These are phyloP conservation scores for Mollisiaceae sp. DNA, from an alignment of 2,329 filamentous ascomycete species.

Conservation along the genomic window DNA sequence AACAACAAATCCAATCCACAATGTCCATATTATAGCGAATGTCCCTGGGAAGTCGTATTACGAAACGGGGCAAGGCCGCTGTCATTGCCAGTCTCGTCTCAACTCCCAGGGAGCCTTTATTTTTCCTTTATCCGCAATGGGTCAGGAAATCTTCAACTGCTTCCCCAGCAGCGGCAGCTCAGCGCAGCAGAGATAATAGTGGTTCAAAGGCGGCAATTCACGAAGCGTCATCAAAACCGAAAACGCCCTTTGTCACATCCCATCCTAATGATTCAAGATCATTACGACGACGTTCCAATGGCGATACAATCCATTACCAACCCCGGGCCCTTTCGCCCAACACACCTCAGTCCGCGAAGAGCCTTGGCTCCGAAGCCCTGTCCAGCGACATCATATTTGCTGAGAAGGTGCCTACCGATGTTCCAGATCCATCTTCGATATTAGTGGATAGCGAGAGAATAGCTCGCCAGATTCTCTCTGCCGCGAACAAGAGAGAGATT, in stretches of 20 bases:
- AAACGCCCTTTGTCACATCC: background rate
- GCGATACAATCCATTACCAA: background rate
- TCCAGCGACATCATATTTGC: background rate
- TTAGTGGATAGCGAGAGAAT: background rate
- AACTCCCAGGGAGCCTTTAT: conserved; percentile 48
- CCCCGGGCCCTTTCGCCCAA: background rate
- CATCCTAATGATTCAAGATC: background rate
- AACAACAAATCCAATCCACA: conserved; percentile 18
- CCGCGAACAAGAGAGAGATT: conserved; percentile 2
- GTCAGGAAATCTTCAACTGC: conserved; percentile 38
- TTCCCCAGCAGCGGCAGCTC: conserved; percentile 7
- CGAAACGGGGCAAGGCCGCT: conserved; percentile 47
- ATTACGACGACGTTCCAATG: background rate
- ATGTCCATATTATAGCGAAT: conserved; percentile 42
- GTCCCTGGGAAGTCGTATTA: conserved; percentile 49
- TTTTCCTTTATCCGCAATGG: conserved; percentile 52
- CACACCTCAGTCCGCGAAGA: background rate
- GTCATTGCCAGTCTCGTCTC: conserved; percentile 45
- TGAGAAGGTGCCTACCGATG: background rate
- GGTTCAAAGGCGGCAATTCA: background rate
- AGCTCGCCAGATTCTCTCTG: conserved; percentile 11
- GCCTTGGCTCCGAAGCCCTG: background rate
- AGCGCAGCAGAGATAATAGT: background rate
- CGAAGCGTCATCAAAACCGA: background rate
- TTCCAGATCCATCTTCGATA: background rate